Evolutionary conservation across 768 basidiomycete genomes (phyloP).

Genomic region (Megacollybia marginata): DNA sequence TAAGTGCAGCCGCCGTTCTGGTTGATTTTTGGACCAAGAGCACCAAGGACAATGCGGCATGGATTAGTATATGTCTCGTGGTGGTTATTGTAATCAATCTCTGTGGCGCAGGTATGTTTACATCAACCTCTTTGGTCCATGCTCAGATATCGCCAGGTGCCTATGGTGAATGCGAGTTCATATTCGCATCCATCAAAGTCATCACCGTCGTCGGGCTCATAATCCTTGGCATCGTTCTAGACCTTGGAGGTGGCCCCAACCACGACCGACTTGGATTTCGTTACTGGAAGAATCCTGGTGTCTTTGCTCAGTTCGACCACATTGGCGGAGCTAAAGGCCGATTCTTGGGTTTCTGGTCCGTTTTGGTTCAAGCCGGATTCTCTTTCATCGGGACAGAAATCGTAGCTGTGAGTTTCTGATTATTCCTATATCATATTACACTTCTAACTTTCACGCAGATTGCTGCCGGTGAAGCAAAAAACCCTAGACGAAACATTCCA

Average conservation of each 20-base stretch:
- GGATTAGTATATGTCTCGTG: slow-evolving; percentile 72
- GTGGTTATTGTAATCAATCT: slow-evolving; percentile 74
- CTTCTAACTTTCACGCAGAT: too few relatives aligned
- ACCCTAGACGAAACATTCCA: slow-evolving; percentile 62
- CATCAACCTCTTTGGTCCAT: too few relatives aligned
- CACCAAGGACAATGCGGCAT: slow-evolving; percentile 55
- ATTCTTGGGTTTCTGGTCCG: slow-evolving; percentile 48
- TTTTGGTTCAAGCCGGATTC: slow-evolving; percentile 84
- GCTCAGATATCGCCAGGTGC: slow-evolving; percentile 24
- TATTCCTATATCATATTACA: too few relatives aligned
- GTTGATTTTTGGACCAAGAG: slow-evolving; percentile 59
- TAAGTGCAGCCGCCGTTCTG: slow-evolving; percentile 61
- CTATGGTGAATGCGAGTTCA: slow-evolving; percentile 82
- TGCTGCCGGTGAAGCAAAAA: slow-evolving; percentile 44
- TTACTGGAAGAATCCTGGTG: slow-evolving; percentile 76
- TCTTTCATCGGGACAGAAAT: slow-evolving; percentile 94
- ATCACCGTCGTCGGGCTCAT: slow-evolving; percentile 70
- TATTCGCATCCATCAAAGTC: slow-evolving; percentile 92
- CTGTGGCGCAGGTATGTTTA: slow-evolving; percentile 43
- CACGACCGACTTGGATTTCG: slow-evolving; percentile 58
- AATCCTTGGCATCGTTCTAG: slow-evolving; percentile 50
- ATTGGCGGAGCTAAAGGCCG: slow-evolving; percentile 66
- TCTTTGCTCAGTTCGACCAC: slow-evolving; percentile 65
- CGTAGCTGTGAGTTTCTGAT: slow-evolving; percentile 49
- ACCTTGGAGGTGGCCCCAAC: slow-evolving; percentile 58